Evolutionary conservation across 495 filamentous ascomycete genomes (phyloP).

Genomic region (Rhypophila decipiens): DNA sequence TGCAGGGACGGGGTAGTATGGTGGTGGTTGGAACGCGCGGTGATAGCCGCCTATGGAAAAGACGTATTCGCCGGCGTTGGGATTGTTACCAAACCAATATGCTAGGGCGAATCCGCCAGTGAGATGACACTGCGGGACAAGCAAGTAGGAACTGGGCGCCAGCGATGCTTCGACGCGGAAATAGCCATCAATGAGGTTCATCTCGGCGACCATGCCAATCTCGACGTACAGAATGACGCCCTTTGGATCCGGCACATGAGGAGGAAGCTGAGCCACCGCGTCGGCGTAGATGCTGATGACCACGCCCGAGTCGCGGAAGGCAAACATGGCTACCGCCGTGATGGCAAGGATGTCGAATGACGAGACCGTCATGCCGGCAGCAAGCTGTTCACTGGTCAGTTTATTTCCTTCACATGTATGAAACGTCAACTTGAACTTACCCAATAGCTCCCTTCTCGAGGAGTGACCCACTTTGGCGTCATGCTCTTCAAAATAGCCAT

Average conservation of each 20-base stretch:
- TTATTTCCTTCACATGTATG: no score
- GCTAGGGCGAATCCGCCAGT: slow-evolving; percentile 43
- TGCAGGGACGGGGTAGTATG: slow-evolving; percentile 36
- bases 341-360: slow-evolving; percentile 38
- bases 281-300: slow-evolving; percentile 35
- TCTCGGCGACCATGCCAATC: slow-evolving; percentile 27
- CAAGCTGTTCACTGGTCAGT: slow-evolving; percentile 13
- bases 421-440: no score
- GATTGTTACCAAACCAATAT: slow-evolving; percentile 35
- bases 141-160: slow-evolving; percentile 35
- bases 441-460: slow-evolving; percentile 28
- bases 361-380: slow-evolving; percentile 31
- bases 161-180: slow-evolving; percentile 38
- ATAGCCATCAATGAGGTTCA: slow-evolving; percentile 32
- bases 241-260: neutral
- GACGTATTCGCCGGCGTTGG: slow-evolving; percentile 39
- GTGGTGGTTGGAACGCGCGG: slow-evolving; percentile 28
- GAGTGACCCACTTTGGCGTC: slow-evolving; percentile 11
- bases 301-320: slow-evolving; percentile 17
- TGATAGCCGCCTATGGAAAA: slow-evolving; percentile 51
- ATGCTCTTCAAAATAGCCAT: neutral
- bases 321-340: slow-evolving; percentile 31
- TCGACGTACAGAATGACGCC: slow-evolving; percentile 34
- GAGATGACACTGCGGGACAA: slow-evolving; percentile 38
- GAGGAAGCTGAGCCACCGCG: slow-evolving; percentile 31